phyloP scores from a whole-genome alignment of 2,329 filamentous ascomycete species.

The Calonectria pseudoturangicola region DNA sequence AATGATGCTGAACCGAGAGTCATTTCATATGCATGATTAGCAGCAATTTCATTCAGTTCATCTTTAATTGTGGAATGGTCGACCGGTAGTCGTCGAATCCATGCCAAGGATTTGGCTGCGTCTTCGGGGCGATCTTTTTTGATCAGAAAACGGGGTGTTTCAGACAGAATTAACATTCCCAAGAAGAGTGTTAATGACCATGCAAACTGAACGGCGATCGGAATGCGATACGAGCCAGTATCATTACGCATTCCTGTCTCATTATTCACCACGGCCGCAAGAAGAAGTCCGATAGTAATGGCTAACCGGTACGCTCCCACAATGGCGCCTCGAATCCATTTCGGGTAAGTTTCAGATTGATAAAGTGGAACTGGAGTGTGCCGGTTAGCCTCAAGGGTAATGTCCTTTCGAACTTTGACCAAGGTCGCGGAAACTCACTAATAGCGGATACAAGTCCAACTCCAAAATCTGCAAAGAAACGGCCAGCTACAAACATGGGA shows the following conservation, averaged over 20 bases:
- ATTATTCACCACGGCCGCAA: conserved; percentile 79
- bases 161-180: conserved; percentile 80
- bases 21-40: conserved; percentile 78
- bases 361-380: conserved; percentile 72
- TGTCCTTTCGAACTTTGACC: no score
- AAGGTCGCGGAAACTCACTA: conserved; percentile 73
- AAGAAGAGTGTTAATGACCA: conserved; percentile 79
- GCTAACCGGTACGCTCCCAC: conserved; percentile 81
- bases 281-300: conserved; percentile 80
- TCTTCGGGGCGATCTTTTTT: conserved; percentile 66
- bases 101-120: conserved; percentile 65
- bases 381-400: not conserved
- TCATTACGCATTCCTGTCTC: conserved; percentile 72
- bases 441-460: conserved; percentile 83
- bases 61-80: conserved; percentile 73
- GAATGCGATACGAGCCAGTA: conserved; percentile 76
- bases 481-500: conserved; percentile 81
- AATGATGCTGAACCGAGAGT: conserved; percentile 68
- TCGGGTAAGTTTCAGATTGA: conserved; percentile 81
- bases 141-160: conserved; percentile 82
- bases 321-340: conserved; percentile 82
- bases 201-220: conserved; percentile 76
- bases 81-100: conserved; percentile 71
- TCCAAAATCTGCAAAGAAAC: conserved; percentile 84
- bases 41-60: conserved; percentile 78